Base-by-base conservation (phyloP, 805 yeast species). In the Monosporozyma unispora region DNA sequence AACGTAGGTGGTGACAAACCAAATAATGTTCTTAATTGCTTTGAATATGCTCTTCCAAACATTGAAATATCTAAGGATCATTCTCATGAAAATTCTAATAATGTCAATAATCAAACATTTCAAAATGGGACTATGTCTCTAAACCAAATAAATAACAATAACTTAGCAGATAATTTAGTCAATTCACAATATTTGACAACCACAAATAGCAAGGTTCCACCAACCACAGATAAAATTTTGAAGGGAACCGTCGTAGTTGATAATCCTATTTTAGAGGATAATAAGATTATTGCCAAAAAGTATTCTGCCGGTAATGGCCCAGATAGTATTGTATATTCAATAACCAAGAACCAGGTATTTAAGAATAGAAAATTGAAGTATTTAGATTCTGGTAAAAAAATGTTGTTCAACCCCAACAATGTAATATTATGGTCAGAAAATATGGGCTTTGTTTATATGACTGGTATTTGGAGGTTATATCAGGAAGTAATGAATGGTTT, bases 381-480 rank as follows among this genome's bases (percentile, higher is more conserved):
- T 29, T 19, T 16, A 29, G 27, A 19, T 39, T 46, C 25, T 19
- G 18, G 9, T 16, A 7, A 23, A 3, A 25, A 21, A n/a, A 43
- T 12, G 6, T 53, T 58, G 16, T 55, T 62, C 44, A 61, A 62
- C 42, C 60, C 63, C 55, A 78, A 74, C 49, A 83, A 84, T 57
- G 79, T 88, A 79, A 78, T 88, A 50, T 82, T 87, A 54, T 88
- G 96, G 96, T 93, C 87, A 63, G 82, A 82, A 60, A 77, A 75
- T 54, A 81, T 93, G 3, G 95, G 95, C 0, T 81, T 82, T 62
- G 95, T 87, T 11, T 95, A 86, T 59, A 73, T 87, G 45, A 87
- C 96, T 0, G 95, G 95, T 0, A 74, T 87, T 46, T 87, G 96
- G 95, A 86, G 88, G 63, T 51, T 63, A 33, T 64, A 59, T 50